These are phyloP conservation scores for Flaveria trinervia DNA, from an alignment of 129 eudicot genomes.

Conservation along the genomic window DNA sequence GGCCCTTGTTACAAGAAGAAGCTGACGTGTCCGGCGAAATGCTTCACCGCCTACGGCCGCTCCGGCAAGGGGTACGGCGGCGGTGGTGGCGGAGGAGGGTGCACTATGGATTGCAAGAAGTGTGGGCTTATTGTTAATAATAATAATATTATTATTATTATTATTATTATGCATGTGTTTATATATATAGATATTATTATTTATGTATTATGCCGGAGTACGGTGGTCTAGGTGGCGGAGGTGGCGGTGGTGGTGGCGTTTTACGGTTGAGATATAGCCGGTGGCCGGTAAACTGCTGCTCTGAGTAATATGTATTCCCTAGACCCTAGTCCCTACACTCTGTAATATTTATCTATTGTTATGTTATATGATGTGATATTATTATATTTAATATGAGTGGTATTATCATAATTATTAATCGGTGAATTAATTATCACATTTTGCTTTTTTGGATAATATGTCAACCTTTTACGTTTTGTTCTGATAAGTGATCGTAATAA, in stretches of 20 bases:
- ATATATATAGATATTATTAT: background rate
- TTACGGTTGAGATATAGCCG: constrained; percentile 32
- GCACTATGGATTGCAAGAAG: constrained; percentile 89
- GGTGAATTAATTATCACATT: background rate
- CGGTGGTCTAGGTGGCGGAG: background rate
- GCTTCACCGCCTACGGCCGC: constrained; percentile 63
- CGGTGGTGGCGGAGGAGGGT: constrained; percentile 99
- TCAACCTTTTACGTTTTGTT: background rate
- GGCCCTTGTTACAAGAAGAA: constrained; percentile 88
- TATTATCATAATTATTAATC: background rate
- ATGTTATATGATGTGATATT: background rate
- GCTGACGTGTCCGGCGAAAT: constrained; percentile 89
- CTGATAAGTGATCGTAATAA: background rate
- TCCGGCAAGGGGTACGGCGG: constrained; percentile 89
- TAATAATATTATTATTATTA: background rate
- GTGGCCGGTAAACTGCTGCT: constrained; percentile 28
- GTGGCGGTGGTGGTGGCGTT: constrained; percentile 8
- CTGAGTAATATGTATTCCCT: constrained; percentile 10
- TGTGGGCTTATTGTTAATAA: constrained; percentile 68
- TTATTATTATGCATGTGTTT: background rate
- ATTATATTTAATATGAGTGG: background rate
- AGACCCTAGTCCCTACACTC: too few species aligned
- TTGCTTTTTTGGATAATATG: background rate
- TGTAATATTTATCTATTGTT: constrained; percentile 7
- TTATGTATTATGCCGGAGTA: background rate